Conservation (phyloP, 768 basidiomycete genomes). For the Agrocybe praecox region DNA sequence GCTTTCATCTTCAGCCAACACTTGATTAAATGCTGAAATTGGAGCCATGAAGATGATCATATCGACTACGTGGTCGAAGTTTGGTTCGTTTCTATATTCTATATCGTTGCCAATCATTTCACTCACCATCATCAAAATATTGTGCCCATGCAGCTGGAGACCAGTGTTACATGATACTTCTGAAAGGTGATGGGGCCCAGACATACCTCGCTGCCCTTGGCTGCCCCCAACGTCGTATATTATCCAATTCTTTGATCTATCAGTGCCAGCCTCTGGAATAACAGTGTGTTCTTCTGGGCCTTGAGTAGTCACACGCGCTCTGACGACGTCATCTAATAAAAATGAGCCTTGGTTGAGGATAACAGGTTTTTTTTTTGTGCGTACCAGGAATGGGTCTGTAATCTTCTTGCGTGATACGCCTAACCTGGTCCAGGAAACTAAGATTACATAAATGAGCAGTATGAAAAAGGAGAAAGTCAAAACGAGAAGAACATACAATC, state of each 20-base stretch:
- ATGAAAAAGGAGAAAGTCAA: neutral
- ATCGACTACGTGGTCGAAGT: conserved; percentile 41
- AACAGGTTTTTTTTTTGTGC: conserved; percentile 11
- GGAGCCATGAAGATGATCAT: conserved; percentile 71
- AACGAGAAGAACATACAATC: conserved; percentile 54
- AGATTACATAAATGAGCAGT: neutral
- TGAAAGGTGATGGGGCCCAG: neutral
- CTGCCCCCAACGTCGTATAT: conserved; percentile 72
- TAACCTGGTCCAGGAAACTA: conserved; percentile 62
- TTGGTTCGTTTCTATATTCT: neutral
- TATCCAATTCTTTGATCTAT: conserved; percentile 51
- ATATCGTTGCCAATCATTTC: neutral
- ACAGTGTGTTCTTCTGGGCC: conserved; percentile 69
- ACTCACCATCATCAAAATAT: conserved; percentile 66
- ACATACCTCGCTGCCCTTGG: conserved; percentile 56
- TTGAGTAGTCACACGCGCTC: conserved; percentile 62
- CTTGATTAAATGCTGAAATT: conserved; percentile 65
- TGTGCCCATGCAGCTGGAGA: conserved; percentile 64
- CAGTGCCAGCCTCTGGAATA: conserved; percentile 39
- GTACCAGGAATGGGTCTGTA: conserved; percentile 57
- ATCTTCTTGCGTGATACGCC: conserved; percentile 48
- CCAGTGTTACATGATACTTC: neutral
- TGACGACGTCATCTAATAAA: conserved; percentile 58
- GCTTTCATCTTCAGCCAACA: conserved; percentile 56
- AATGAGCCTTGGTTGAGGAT: too few species aligned